Percentiles rank a stretch among this genome's conserved stretches.
These are phyloP conservation scores for Rusavskia elegans DNA, from an alignment of 495 filamentous ascomycete species.

Conservation along the genomic window DNA sequence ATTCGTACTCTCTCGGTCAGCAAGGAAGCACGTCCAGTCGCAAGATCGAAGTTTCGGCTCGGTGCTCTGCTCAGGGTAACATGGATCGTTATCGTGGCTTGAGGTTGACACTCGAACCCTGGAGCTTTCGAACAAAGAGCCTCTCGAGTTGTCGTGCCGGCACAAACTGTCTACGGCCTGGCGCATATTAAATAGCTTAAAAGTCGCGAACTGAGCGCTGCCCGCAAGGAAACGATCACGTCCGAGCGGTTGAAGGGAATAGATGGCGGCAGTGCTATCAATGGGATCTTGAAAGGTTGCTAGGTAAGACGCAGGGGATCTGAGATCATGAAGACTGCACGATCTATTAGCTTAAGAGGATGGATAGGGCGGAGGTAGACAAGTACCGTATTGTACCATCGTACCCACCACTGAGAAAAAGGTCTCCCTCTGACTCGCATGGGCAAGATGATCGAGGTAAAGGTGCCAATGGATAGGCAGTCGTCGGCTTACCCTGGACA, in stretches of 20 bases:
- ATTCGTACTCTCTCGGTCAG: not conserved
- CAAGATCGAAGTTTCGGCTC: not conserved
- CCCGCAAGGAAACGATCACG: conserved; percentile 42
- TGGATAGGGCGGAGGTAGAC: not conserved
- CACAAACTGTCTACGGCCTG: conserved; percentile 26
- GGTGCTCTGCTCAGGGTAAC: too few relatives aligned
- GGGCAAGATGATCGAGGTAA: conserved; percentile 21
- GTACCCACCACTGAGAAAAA: conserved; percentile 47
- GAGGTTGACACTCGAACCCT: too few relatives aligned
- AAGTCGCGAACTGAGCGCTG: conserved; percentile 33
- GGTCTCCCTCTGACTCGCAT: conserved; percentile 23
- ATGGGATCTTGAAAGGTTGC: conserved; percentile 37
- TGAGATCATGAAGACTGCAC: conserved; percentile 49
- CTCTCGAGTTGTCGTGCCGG: not conserved
- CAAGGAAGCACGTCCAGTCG: conserved; percentile 11
- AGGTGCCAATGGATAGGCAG: conserved; percentile 31
- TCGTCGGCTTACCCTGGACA: not conserved
- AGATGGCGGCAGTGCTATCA: conserved; percentile 37
- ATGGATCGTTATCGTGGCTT: too few relatives aligned
- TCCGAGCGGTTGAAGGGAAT: conserved; percentile 40
- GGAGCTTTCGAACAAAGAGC: not conserved
- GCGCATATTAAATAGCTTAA: conserved; percentile 54
- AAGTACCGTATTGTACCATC: conserved; percentile 37
- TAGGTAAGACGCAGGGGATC: conserved; percentile 31
- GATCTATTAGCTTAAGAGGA: not conserved